A percentile compares a stretch with the other conserved stretches of the same genome.
These are phyloP conservation scores for Phtheirospermum japonicum DNA, from an alignment of 257 asterid genomes.

Conservation along the genomic window DNA sequence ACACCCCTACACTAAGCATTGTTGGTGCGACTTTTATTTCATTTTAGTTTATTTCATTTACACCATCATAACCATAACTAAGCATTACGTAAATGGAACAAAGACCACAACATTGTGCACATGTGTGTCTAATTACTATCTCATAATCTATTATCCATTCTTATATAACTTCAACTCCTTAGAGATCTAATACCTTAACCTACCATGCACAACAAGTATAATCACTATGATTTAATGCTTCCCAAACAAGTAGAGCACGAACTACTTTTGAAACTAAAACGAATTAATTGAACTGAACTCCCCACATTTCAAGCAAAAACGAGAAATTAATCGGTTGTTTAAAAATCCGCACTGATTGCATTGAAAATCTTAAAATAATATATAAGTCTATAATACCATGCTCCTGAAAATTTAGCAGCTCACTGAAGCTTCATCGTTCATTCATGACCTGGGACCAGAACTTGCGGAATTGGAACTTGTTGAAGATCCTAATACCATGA, in stretches of 20 bases:
- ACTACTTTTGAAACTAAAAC: background rate
- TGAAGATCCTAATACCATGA: constrained; percentile 30
- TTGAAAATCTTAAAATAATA: background rate
- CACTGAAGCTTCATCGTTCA: constrained; percentile 19
- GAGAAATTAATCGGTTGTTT: background rate
- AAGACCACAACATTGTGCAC: constrained; percentile 11
- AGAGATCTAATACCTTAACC: background rate
- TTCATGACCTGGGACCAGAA: constrained; percentile 22
- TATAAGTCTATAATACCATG: constrained; percentile 8
- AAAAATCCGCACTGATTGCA: constrained; percentile 3
- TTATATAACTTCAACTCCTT: background rate
- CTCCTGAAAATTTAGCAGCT: constrained; percentile 12
- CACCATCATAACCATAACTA: background rate
- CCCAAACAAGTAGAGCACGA: background rate
- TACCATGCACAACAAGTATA: background rate
- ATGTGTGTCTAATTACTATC: no score
- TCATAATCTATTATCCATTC: background rate
- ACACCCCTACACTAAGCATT: no score
- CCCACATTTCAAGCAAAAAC: constrained; percentile 6
- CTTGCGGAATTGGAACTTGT: constrained; percentile 30
- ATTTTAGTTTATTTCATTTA: no score
- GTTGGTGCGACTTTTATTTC: background rate
- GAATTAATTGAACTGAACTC: constrained; percentile 13
- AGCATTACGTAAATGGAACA: background rate
- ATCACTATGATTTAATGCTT: background rate